Base-by-base conservation (phyloP, 2,329 filamentous ascomycete species). In the Aspergillus puulaauensis region DNA sequence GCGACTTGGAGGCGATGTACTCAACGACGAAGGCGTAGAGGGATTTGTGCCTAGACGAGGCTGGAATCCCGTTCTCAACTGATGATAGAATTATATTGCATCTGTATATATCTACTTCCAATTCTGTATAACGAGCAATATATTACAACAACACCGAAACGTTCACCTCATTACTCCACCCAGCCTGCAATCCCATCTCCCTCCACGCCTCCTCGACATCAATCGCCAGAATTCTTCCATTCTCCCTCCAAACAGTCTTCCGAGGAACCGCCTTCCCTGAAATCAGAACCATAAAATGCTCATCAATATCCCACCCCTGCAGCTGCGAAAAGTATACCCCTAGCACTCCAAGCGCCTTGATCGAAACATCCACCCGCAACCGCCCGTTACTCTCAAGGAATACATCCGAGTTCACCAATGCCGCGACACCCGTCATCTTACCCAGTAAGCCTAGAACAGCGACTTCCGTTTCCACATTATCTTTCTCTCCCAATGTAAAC, bases 371-470 rank as follows among this genome's bases (percentile, higher is more conserved):
- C 12, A 96, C 75, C 7, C 85, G 75, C 19, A 95, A 75, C 15
- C 85, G 69, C 11, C 86, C 86, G 56, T 85, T 87, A 7, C 81
- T 78, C 37, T 82, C 75, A 64, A 87, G 70, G 35, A 82, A 82
- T 45, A 87, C 82, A 27, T 83, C 80, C n/a, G 79, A 87, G 39
- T 79, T 81, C 1, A 88, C 78, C 7, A 96, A 82, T 0, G 91
- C 92, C 1, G 91, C 92, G 1, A 88, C 86, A 0, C 92, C 93
- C 0, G 91, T 91, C 90, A 98, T 96, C 74, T 97, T 96, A 2
- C 84, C 89, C 3, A 96, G 63, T 2, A 98, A 78, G 0, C 93
- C 93, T 1, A 98, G 74, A 17, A 89, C 86, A 0, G 90, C 86
- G 2, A 93, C 79, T 44, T 74, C 62, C 5, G 68, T 73, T 4